phyloP scores from a whole-genome alignment of 768 basidiomycete genomes.

The Tremella fuciformis region DNA sequence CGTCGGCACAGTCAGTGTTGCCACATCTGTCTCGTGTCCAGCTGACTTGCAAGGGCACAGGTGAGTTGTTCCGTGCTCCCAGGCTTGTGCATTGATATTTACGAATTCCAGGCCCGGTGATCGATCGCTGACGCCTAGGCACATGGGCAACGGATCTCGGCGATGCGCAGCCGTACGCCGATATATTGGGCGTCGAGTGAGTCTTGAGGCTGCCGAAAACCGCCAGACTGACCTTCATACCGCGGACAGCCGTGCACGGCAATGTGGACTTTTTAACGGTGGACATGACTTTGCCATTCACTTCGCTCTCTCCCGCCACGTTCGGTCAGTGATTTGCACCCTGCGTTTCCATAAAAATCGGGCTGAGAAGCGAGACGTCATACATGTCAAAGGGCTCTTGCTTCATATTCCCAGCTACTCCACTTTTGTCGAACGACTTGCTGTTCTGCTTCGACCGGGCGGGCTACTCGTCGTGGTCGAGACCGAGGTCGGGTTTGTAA shows the following conservation, averaged over 20 bases:
- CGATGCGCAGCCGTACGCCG: constrained; percentile 29
- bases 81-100: too few relatives aligned
- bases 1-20: constrained; percentile 37
- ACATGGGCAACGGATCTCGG: constrained; percentile 32
- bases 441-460: constrained; percentile 35
- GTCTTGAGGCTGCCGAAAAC: constrained; percentile 12
- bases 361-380: constrained; percentile 32
- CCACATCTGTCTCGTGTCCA: not conserved
- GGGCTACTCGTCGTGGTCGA: constrained; percentile 46
- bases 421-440: constrained; percentile 39
- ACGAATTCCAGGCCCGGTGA: not conserved
- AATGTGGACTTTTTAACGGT: constrained; percentile 38
- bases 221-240: constrained; percentile 7
- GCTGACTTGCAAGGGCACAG: constrained; percentile 22
- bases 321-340: not conserved
- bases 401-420: constrained; percentile 34
- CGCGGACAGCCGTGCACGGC: constrained; percentile 21
- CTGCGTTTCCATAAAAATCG: not conserved
- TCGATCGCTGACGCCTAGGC: constrained; percentile 21
- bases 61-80: constrained; percentile 6
- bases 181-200: constrained; percentile 40
- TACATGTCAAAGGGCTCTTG: constrained; percentile 42
- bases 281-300: constrained; percentile 2
- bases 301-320: not conserved
- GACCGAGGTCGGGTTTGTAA: constrained; percentile 36